These are phyloP conservation scores for Oehlia diaphana DNA, from an alignment of 192 early-diverging fungal genomes.

Conservation along the genomic window DNA sequence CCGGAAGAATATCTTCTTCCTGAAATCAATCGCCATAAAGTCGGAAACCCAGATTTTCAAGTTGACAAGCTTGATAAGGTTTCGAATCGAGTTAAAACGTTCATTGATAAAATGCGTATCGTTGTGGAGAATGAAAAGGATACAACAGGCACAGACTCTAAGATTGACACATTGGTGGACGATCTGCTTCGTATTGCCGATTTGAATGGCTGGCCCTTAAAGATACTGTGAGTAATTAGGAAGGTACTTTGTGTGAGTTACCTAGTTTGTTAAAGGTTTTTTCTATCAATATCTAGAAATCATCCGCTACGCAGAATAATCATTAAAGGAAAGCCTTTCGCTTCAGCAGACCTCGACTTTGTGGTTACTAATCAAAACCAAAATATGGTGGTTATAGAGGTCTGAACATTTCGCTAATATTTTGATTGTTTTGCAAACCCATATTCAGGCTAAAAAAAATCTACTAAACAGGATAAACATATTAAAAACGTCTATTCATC, in stretches of 20 bases:
- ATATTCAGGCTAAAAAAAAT: neutral
- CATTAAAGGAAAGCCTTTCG: neutral
- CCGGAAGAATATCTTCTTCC: too few relatives aligned
- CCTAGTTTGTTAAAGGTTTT: constrained; percentile 1
- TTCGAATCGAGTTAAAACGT: too few relatives aligned
- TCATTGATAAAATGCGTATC: too few relatives aligned
- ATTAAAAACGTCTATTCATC: constrained; percentile 2
- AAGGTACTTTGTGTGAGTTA: neutral
- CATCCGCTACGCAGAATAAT: constrained; percentile 7
- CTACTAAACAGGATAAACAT: constrained; percentile 9
- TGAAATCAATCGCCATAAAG: too few relatives aligned
- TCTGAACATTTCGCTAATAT: neutral
- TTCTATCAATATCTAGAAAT: neutral
- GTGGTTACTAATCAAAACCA: neutral
- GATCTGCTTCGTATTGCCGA: constrained; percentile 5
- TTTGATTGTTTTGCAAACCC: neutral
- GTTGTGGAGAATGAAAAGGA: too few relatives aligned
- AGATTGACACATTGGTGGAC: constrained; percentile 17
- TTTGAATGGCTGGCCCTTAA: constrained; percentile 10
- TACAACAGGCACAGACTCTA: neutral
- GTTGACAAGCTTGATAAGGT: too few relatives aligned
- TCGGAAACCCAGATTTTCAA: too few relatives aligned
- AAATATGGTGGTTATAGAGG: neutral
- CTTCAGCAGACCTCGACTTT: constrained; percentile 10
- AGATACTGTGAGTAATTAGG: neutral